Evolutionary conservation across 2,329 filamentous ascomycete genomes (phyloP).

Genomic region (Polychaeton citri): DNA sequence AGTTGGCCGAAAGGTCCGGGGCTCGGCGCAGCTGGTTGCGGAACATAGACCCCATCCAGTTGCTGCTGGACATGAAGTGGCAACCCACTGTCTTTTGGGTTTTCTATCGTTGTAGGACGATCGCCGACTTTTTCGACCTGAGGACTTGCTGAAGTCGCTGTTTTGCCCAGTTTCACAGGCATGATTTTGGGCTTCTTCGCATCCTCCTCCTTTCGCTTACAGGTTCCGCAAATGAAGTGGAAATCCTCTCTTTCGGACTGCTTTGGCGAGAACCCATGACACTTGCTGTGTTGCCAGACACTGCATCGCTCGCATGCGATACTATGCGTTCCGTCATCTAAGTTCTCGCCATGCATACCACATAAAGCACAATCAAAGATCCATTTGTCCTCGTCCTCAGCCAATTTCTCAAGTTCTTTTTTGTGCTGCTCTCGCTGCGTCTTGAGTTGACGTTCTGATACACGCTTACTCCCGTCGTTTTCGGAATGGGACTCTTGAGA

Average conservation of each 20-base stretch:
- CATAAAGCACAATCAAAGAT: conserved; percentile 85
- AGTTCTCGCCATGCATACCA: conserved; percentile 73
- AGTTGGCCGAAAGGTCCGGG: not conserved
- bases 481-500: conserved; percentile 31
- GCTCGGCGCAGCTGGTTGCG: not conserved
- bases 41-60: conserved; percentile 8
- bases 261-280: conserved; percentile 62
- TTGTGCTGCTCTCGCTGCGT: conserved; percentile 69
- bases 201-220: conserved; percentile 54
- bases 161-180: conserved; percentile 41
- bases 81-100: conserved; percentile 5
- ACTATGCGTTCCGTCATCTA: conserved; percentile 85
- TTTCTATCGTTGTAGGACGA: conserved; percentile 2
- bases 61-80: conserved; percentile 15
- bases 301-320: conserved; percentile 89
- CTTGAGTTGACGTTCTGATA: conserved; percentile 70
- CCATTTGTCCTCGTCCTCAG: conserved; percentile 67
- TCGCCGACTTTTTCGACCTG: conserved; percentile 9
- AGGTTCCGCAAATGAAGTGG: conserved; percentile 70
- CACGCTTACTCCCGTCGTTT: conserved; percentile 29
- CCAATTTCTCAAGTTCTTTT: conserved; percentile 60
- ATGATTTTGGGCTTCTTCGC: conserved; percentile 49
- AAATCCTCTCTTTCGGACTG: conserved; percentile 80
- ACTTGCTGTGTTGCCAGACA: conserved; percentile 95
- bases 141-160: conserved; percentile 11